phyloP scores from a whole-genome alignment of 805 yeast species.

The Ogataea ganodermae region DNA sequence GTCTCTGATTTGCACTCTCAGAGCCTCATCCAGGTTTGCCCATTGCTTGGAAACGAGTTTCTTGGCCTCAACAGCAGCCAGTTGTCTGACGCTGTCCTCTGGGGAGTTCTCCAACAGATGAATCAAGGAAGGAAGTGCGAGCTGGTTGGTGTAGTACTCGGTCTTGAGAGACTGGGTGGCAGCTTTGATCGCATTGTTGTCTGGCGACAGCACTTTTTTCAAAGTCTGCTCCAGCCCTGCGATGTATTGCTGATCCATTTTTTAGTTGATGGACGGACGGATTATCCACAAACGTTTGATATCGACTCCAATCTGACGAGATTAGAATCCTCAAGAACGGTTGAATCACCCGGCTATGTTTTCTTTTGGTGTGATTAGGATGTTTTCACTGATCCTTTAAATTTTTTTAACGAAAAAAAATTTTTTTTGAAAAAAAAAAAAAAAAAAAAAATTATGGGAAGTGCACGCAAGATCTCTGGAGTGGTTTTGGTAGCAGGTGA shows the following conservation, averaged over 20 bases:
- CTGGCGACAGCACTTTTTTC: slow-evolving; percentile 78
- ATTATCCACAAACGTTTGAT: slow-evolving; percentile 1
- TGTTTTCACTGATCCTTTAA: neutral
- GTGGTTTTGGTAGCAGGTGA: too few species aligned
- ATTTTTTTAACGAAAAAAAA: neutral
- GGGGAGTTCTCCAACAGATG: slow-evolving; percentile 73
- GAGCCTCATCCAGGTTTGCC: slow-evolving; percentile 51
- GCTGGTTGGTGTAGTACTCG: slow-evolving; percentile 70
- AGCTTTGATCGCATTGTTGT: slow-evolving; percentile 73
- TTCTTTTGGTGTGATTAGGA: neutral
- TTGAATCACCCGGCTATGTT: neutral
- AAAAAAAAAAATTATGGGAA: slow-evolving; percentile 3
- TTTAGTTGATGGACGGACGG: neutral
- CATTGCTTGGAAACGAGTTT: slow-evolving; percentile 76
- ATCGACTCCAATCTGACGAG: neutral
- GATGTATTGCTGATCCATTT: slow-evolving; percentile 72
- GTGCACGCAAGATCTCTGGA: slow-evolving; percentile 11
- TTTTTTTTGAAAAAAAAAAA: slow-evolving; percentile 7
- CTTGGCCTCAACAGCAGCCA: slow-evolving; percentile 96
- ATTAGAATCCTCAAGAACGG: slow-evolving; percentile 2
- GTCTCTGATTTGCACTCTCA: slow-evolving; percentile 63
- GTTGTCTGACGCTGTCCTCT: slow-evolving; percentile 75
- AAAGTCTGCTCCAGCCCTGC: slow-evolving; percentile 76
- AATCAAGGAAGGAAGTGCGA: slow-evolving; percentile 77
- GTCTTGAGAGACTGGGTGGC: slow-evolving; percentile 76